These are phyloP conservation scores for Colletotrichum sp. DNA, from an alignment of 2,329 filamentous ascomycete species.

Conservation along the genomic window DNA sequence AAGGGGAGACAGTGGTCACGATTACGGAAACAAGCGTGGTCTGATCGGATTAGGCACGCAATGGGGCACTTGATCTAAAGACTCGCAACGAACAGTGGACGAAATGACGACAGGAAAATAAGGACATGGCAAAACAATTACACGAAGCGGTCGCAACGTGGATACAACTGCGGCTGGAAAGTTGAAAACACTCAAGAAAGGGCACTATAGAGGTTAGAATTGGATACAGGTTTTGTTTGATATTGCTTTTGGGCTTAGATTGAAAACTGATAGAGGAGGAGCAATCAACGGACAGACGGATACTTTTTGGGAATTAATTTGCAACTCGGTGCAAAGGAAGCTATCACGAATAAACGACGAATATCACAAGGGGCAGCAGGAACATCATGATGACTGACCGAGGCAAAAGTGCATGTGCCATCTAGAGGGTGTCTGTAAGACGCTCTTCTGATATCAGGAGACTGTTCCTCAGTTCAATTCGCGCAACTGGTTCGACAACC, in stretches of 20 bases:
- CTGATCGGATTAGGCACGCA: neutral
- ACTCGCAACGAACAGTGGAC: neutral
- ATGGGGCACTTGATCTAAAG: neutral
- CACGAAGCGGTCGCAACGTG: neutral
- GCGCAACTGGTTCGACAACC: neutral
- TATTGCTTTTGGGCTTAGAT: neutral
- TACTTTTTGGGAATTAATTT: neutral
- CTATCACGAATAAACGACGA: neutral
- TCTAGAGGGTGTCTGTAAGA: neutral
- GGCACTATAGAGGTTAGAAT: neutral
- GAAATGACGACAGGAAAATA: neutral
- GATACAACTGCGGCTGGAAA: neutral
- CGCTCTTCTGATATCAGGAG: neutral
- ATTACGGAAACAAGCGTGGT: neutral
- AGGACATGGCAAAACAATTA: neutral
- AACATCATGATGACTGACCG: neutral
- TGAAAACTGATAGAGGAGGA: neutral
- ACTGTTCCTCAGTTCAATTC: neutral
- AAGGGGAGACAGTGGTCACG: neutral
- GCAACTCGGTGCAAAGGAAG: neutral
- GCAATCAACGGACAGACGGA: neutral
- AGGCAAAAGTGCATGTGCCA: neutral
- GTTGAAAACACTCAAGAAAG: neutral
- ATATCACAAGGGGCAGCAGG: neutral
- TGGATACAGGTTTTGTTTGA: neutral